phyloP scores from a whole-genome alignment of 2,329 filamentous ascomycete species.

The Pyricularia grisea region DNA sequence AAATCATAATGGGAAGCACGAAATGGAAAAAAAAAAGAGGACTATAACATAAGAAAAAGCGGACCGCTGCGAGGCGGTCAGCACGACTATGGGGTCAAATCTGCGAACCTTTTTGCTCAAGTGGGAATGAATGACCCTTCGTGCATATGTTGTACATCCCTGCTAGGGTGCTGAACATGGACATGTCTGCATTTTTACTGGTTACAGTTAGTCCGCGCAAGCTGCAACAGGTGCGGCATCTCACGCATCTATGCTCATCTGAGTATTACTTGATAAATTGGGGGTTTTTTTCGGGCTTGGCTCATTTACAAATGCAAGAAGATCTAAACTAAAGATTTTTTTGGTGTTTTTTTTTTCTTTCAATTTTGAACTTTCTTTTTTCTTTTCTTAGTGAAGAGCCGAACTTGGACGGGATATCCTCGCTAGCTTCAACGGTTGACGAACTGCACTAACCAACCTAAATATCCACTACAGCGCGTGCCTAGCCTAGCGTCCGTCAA shows the following conservation, averaged over 20 bases:
- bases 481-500: background rate
- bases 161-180: background rate
- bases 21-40: background rate
- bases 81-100: background rate
- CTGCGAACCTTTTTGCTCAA: background rate
- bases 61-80: background rate
- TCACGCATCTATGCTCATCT: background rate
- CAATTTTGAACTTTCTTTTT: too few relatives aligned
- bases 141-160: background rate
- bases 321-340: background rate
- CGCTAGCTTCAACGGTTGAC: background rate
- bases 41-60: background rate
- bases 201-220: background rate
- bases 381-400: too few relatives aligned
- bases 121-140: background rate
- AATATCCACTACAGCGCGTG: background rate
- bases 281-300: background rate
- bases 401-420: background rate
- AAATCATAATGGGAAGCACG: background rate
- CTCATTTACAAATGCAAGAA: background rate
- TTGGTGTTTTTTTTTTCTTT: background rate
- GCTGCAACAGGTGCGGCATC: background rate
- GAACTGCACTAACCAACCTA: background rate
- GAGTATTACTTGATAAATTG: background rate
- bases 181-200: background rate